A percentile compares a stretch with the other conserved stretches of the same genome.
Conservation (phyloP, 108 stramenopile species). For the Nannochloropsis gaditana region DNA sequence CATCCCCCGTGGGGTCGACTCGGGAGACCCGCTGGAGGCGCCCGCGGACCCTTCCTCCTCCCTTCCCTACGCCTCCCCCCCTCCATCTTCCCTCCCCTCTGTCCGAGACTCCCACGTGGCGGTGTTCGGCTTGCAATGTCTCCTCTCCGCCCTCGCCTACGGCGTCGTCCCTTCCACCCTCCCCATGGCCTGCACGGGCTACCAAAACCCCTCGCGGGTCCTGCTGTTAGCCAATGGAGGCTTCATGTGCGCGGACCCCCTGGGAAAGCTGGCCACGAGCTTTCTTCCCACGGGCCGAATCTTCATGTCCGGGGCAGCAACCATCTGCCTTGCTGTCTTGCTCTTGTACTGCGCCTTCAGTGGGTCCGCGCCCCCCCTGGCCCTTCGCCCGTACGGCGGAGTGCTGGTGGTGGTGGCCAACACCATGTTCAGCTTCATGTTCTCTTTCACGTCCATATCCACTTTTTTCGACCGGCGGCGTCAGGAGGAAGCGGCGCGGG, state of each 20-base stretch:
- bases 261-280: background rate
- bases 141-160: background rate
- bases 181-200: background rate
- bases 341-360: background rate
- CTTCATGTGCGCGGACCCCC: background rate
- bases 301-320: background rate
- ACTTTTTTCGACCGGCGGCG: constrained; percentile 4
- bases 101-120: background rate
- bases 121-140: background rate
- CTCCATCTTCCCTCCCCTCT: background rate
- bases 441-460: background rate
- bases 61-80: background rate
- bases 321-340: background rate
- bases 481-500: background rate
- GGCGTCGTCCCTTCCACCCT: background rate
- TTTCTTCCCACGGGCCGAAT: background rate
- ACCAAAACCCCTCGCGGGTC: background rate
- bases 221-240: background rate
- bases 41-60: background rate
- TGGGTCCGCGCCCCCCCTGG: background rate
- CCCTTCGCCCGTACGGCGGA: background rate
- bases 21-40: background rate
- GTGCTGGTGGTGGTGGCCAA: background rate
- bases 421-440: background rate
- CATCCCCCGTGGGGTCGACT: background rate